Percentiles rank a stretch among this genome's conserved stretches.
Conservation (phyloP, 2,329 filamentous ascomycete genomes). For the Lachnellula occidentalis region DNA sequence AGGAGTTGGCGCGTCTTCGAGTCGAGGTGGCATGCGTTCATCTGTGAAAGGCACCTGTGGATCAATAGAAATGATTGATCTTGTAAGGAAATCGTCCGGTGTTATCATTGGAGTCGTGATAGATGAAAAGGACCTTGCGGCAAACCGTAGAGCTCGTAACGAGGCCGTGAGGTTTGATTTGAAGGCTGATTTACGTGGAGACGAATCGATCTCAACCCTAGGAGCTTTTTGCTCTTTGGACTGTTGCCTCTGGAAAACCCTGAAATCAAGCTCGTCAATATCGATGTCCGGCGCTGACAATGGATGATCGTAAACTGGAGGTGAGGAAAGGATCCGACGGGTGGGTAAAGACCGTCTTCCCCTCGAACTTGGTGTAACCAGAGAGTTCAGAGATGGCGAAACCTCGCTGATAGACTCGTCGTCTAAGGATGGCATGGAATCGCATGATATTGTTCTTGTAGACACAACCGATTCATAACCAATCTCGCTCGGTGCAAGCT, state of each 20-base stretch:
- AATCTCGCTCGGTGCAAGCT: slow-evolving; percentile 44
- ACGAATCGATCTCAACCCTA: slow-evolving; percentile 5
- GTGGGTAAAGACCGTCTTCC: slow-evolving; percentile 39
- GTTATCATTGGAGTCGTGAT: slow-evolving; percentile 60
- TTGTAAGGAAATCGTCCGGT: slow-evolving; percentile 60
- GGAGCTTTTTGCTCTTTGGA: slow-evolving; percentile 14
- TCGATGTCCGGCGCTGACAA: slow-evolving; percentile 37
- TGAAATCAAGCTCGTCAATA: slow-evolving; percentile 43
- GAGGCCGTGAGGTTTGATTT: slow-evolving; percentile 67
- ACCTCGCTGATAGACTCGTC: slow-evolving; percentile 44
- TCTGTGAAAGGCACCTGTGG: slow-evolving; percentile 62
- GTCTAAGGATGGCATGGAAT: slow-evolving; percentile 54
- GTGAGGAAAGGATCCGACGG: slow-evolving; percentile 47
- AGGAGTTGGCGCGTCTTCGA: slow-evolving; percentile 60
- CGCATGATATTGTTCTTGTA: slow-evolving; percentile 51
- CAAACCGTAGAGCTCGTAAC: slow-evolving; percentile 55
- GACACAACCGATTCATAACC: slow-evolving; percentile 48
- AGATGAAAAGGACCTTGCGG: slow-evolving; percentile 57
- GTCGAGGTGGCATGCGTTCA: slow-evolving; percentile 57
- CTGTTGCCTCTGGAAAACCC: slow-evolving; percentile 36
- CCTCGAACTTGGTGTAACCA: slow-evolving; percentile 29
- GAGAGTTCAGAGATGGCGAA: slow-evolving; percentile 25
- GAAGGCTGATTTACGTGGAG: slow-evolving; percentile 43
- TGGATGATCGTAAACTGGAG: slow-evolving; percentile 50
- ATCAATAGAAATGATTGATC: slow-evolving; percentile 63